A percentile compares a stretch with the other conserved stretches of the same genome.
Conservation (phyloP, 371 early-diverging fungal species). For the Syncephalastrum monosporum region DNA sequence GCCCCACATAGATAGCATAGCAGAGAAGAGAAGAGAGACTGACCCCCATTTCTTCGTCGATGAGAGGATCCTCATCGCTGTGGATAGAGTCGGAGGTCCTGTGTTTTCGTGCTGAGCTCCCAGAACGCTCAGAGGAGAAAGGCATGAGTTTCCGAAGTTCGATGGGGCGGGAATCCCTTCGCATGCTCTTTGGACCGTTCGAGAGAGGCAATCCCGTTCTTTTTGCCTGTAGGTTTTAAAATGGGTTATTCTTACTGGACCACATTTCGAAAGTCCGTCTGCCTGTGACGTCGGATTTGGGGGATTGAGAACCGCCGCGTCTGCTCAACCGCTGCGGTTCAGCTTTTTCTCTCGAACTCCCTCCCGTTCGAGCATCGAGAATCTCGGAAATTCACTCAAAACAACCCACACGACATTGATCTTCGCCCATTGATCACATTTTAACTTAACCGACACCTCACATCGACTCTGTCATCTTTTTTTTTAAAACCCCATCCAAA, state of each 20-base stretch:
- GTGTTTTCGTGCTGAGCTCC: conserved; percentile 26
- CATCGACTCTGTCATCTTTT: conserved; percentile 3
- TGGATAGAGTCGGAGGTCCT: conserved; percentile 43
- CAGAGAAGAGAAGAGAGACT: not conserved
- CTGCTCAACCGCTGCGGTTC: too few relatives aligned
- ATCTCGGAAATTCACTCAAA: too few relatives aligned
- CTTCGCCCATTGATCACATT: conserved; percentile 1
- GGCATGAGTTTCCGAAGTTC: conserved; percentile 44
- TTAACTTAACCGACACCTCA: conserved; percentile 2
- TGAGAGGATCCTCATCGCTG: conserved; percentile 47
- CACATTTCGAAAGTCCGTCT: too few relatives aligned
- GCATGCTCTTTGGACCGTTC: conserved; percentile 14
- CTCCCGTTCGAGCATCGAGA: too few relatives aligned
- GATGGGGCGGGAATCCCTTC: conserved; percentile 36
- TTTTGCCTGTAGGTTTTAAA: too few relatives aligned
- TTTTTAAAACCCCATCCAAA: conserved; percentile 2
- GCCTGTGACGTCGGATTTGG: too few relatives aligned
- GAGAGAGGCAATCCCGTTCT: too few relatives aligned
- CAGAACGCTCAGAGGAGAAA: conserved; percentile 26
- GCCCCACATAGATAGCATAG: not conserved
- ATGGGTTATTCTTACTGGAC: too few relatives aligned
- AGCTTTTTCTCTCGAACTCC: too few relatives aligned
- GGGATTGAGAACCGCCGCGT: too few relatives aligned
- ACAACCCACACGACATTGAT: not conserved
- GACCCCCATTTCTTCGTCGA: conserved; percentile 47